Base-by-base conservation (phyloP, 306 rosid species). In the Lathyrus sativus region DNA sequence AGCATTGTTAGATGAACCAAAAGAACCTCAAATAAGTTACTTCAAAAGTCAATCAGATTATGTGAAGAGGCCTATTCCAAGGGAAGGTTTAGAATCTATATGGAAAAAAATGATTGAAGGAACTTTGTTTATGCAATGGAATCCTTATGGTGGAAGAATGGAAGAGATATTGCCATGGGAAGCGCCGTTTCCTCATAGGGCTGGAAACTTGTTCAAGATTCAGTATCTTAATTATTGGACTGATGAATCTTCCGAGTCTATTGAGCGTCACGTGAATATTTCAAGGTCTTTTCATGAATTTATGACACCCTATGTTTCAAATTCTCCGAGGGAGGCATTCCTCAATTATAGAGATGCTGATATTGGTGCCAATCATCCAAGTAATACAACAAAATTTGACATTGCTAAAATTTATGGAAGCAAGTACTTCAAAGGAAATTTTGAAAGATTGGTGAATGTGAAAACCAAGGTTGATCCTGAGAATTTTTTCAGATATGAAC, bases 71-170 rank as follows among this genome's bases (percentile, higher is more conserved):
- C 75, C 75, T 0, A 78, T 81, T 75, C 56, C 82, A 10, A 78
- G 70, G 14, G 6, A 51, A 0, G 75, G 0, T 22, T 5, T 81
- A 1, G 9, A 66, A 0, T 3, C 48, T 11, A 44, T 81, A 0
- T 78, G 74, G 80, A 8, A 70, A 26, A 0, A 9, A n/a, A 70
- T 81, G 74, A 6, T 43, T 2, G 10, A 81, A 38, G 55, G 65
- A 2, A 28, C 3, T 1, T 9, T 60, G 3, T 6, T 17, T 7
- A 66, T 71, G 76, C 66, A 74, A 18, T 78, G 73, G 76, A 82
- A 61, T 42, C 83, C 78, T 12, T 82, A 78, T 41, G 83, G 86
- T 2, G 83, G 86, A 29, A 67, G 3, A 7, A 82, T 82, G 83
- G 11, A 3, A 0, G n/a, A 78, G 24, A 74, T 75, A 14, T 28